phyloP scores from a whole-genome alignment of 805 yeast genomes.

The Groenewaldozyma salmanticensis region DNA sequence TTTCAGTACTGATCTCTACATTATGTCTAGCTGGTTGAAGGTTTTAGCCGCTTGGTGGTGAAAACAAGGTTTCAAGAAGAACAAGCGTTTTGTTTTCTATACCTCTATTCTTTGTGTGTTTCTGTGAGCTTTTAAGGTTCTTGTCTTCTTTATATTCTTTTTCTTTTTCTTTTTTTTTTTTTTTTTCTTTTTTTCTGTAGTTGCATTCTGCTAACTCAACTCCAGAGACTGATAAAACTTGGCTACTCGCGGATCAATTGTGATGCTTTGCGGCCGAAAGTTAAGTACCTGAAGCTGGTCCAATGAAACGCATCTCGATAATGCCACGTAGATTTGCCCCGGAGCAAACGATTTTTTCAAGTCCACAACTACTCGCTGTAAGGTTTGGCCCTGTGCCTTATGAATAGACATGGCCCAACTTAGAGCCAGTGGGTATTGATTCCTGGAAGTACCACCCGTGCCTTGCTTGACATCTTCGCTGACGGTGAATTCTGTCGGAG shows the following conservation, averaged over 20 bases:
- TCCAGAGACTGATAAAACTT: no score
- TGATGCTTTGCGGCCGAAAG: slow-evolving; percentile 54
- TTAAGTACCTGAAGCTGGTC: slow-evolving; percentile 74
- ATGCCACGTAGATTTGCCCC: slow-evolving; percentile 95
- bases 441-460: slow-evolving; percentile 48
- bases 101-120: no score
- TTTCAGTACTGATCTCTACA: no score
- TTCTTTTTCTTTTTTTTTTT: no score
- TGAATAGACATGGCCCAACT: slow-evolving; percentile 97
- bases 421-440: slow-evolving; percentile 72
- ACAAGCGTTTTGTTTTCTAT: no score
- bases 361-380: slow-evolving; percentile 69
- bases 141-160: no score
- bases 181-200: no score
- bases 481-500: slow-evolving; percentile 1
- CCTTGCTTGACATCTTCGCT: neutral
- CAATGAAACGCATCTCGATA: slow-evolving; percentile 80
- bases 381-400: slow-evolving; percentile 90
- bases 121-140: no score
- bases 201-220: no score
- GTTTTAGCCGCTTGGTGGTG: no score
- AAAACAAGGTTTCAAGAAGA: no score
- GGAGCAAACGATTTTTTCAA: slow-evolving; percentile 67
- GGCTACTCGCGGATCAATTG: slow-evolving; percentile 60
- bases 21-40: no score